A percentile compares a stretch with the other conserved stretches of the same genome.
These are phyloP conservation scores for Mucor mucedo DNA, from an alignment of 371 early-diverging fungal species.

Conservation along the genomic window DNA sequence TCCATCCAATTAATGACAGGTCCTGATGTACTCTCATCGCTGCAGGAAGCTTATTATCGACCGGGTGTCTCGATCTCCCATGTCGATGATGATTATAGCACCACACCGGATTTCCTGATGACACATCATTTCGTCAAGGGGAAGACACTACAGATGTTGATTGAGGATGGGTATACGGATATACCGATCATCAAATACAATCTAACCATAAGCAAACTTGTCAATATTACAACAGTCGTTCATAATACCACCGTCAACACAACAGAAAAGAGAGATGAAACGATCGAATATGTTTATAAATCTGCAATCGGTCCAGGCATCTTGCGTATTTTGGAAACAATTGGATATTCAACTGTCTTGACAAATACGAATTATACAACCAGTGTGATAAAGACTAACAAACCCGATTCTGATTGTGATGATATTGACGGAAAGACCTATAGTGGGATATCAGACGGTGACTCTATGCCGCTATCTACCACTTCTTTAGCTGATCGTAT, in stretches of 20 bases:
- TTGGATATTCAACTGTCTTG: conserved; percentile 43
- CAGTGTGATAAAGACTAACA: conserved; percentile 15
- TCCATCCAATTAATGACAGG: conserved; percentile 25
- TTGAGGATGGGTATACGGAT: conserved; percentile 21
- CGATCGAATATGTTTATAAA: conserved; percentile 12
- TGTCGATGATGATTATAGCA: conserved; percentile 25
- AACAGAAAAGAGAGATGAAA: not conserved
- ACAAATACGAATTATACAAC: conserved; percentile 35
- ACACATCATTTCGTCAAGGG: conserved; percentile 17
- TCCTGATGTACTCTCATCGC: not conserved
- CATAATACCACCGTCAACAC: conserved; percentile 17
- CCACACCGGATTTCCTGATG: conserved; percentile 36
- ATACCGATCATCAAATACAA: conserved; percentile 22
- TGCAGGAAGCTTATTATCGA: conserved; percentile 15
- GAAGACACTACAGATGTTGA: conserved; percentile 14
- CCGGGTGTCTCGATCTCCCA: conserved; percentile 32
- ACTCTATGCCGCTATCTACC: not conserved
- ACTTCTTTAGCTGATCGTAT: not conserved
- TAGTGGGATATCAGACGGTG: conserved; percentile 2
- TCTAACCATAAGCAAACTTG: not conserved
- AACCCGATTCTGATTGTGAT: conserved; percentile 18
- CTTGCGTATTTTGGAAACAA: conserved; percentile 39
- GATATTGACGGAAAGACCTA: conserved; percentile 9
- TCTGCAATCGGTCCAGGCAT: conserved; percentile 45
- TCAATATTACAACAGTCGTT: conserved; percentile 13